Evolutionary conservation across 2,329 filamentous ascomycete genomes (phyloP), one percentile per base, ranked within the genome.

Genomic region (Talaromyces sp.): DNA sequence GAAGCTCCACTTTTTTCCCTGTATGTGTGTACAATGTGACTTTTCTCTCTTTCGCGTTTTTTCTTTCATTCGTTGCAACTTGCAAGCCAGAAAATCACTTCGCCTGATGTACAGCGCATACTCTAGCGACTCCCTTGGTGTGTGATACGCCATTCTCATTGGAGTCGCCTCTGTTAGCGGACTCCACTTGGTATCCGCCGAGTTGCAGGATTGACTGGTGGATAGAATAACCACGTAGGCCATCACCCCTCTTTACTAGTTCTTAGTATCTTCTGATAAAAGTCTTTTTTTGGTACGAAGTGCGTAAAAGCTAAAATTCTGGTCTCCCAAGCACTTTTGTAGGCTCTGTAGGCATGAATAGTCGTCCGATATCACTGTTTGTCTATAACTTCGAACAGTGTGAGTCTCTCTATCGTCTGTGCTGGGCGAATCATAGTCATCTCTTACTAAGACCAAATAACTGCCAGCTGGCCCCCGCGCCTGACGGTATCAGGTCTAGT

Each of bases 71-170:
- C 31, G 50, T 23, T 21, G 31, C 7, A 31, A 31, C 31, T 23
- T 21, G 31, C 7, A 31, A 31, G 7, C 3, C 12, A 35, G n/a
- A 35, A 33, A 8, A 52, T n/a, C 35, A 18, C 18, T 14, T 54
- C 50, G n/a, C 50, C 31, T 57, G 61, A 62, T 62, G 61, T 62
- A 62, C 61, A 62, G 54, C 61, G 61, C 61, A 62, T 62, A 48
- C 37, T 23, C 35, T 62, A 62, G 60, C 16, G 28, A 3, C 11
- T n/a, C 28, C 18, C 14, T 18, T 18, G 25, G 48, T 33, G 28
- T 35, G 50, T 54, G 50, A 23, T 54, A 31, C 16, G 31, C 12
- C 9, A 4, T 16, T 31, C 23, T 57, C 18, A 42, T 28, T 42
- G 33, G 54, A 57, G 35, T 57, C 5, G 11, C 16, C 16, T 42